Conservation (phyloP, 192 early-diverging fungal species). For the Fimicolochytrium jonesii region DNA sequence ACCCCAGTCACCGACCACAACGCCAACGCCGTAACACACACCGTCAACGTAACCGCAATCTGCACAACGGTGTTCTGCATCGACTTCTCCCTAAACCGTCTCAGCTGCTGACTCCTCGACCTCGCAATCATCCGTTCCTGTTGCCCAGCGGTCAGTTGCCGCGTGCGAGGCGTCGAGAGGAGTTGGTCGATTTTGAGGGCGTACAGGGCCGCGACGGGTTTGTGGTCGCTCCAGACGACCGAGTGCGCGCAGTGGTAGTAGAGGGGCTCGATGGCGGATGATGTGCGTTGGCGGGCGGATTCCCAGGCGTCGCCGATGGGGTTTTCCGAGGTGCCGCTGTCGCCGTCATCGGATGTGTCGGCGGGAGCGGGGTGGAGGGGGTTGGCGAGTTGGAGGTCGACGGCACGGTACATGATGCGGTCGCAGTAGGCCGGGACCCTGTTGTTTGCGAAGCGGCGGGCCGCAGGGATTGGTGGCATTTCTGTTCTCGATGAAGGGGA, state of each 20-base stretch:
- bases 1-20: no score
- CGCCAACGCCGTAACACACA: no score
- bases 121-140: no score
- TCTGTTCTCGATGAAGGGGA: no score
- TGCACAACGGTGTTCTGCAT: no score
- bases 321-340: background rate
- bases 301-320: constrained; percentile 10
- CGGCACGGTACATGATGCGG: constrained; percentile 29
- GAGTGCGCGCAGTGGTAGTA: constrained; percentile 19
- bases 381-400: background rate
- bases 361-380: background rate
- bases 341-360: background rate
- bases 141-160: no score
- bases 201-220: constrained; percentile 34
- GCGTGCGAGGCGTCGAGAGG: no score
- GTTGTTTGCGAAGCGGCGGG: constrained; percentile 3
- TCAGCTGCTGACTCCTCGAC: no score
- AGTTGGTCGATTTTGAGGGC: constrained; percentile 12
- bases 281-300: background rate
- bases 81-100: no score
- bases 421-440: constrained; percentile 40
- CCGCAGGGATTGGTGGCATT: no score
- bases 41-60: no score
- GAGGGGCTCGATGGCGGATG: constrained; percentile 1
- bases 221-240: constrained; percentile 30